These are phyloP conservation scores for Solanum peruvianum DNA, from an alignment of 257 asterid genomes.

Conservation along the genomic window DNA sequence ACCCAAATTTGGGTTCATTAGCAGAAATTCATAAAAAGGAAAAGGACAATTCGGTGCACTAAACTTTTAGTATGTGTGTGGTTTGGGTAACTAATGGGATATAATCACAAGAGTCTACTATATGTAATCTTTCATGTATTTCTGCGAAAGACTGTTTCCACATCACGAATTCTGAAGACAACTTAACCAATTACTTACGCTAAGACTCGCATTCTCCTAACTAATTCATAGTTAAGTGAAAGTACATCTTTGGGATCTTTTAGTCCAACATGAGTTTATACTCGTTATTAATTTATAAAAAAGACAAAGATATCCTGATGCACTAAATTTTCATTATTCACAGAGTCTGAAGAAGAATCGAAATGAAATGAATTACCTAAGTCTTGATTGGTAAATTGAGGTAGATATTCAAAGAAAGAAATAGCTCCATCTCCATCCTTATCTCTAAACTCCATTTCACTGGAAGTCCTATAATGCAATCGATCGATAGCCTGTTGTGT, in stretches of 20 bases:
- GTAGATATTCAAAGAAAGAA: constrained; percentile 23
- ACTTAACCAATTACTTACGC: too few relatives aligned
- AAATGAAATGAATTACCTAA: constrained; percentile 2
- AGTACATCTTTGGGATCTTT: background rate
- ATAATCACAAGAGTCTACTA: too few relatives aligned
- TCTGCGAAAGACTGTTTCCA: too few relatives aligned
- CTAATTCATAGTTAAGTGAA: too few relatives aligned
- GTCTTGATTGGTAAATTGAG: constrained; percentile 10
- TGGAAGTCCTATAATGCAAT: constrained; percentile 3
- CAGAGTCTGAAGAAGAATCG: background rate
- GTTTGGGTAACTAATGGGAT: too few relatives aligned
- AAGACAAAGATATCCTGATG: background rate
- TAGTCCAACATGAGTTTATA: background rate
- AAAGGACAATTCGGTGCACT: too few relatives aligned
- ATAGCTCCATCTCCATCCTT: constrained; percentile 21
- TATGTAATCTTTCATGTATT: too few relatives aligned
- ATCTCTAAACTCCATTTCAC: constrained; percentile 13
- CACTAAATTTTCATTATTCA: background rate
- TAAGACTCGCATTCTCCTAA: too few relatives aligned
- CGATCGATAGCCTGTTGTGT: constrained; percentile 15
- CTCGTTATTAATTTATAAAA: background rate
- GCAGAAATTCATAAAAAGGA: too few relatives aligned
- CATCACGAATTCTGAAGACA: too few relatives aligned
- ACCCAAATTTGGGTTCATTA: background rate
- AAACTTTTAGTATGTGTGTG: accelerated